phyloP scores from a whole-genome alignment of 306 rosid genomes.

The Purshia tridentata region DNA sequence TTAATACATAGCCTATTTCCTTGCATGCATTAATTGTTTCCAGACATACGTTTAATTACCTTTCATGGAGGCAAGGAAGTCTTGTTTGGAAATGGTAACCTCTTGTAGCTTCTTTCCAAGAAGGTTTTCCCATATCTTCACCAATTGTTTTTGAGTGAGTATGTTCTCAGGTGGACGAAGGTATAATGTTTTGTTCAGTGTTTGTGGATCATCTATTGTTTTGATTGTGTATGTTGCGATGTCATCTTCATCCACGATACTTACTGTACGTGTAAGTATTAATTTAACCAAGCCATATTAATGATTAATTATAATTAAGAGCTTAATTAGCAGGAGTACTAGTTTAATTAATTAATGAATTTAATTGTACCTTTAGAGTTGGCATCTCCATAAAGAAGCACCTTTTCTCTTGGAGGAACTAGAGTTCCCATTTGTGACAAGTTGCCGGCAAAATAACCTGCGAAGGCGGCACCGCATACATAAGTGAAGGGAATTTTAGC shows the following conservation, averaged over 20 bases:
- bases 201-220: conserved; percentile 72
- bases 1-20: too few species aligned
- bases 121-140: conserved; percentile 67
- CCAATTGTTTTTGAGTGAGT: conserved; percentile 64
- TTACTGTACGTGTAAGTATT: conserved; percentile 30
- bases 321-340: too few species aligned
- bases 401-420: conserved; percentile 61
- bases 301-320: too few species aligned
- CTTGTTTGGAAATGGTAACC: conserved; percentile 44
- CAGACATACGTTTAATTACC: conserved; percentile 46
- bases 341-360: too few species aligned
- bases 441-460: conserved; percentile 69
- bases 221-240: conserved; percentile 63
- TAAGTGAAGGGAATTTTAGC: conserved; percentile 80
- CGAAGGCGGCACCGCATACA: conserved; percentile 71
- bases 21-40: not conserved
- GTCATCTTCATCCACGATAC: conserved; percentile 69
- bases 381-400: conserved; percentile 64
- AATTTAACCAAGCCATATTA: too few species aligned
- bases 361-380: conserved; percentile 60
- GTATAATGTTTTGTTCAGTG: conserved; percentile 75
- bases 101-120: conserved; percentile 50
- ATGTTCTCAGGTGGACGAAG: conserved; percentile 71
- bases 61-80: conserved; percentile 58
- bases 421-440: conserved; percentile 72